A percentile compares a stretch with the other conserved stretches of the same genome.
phyloP scores from a whole-genome alignment of 192 early-diverging fungal species.

The Chytriomyces confervae region DNA sequence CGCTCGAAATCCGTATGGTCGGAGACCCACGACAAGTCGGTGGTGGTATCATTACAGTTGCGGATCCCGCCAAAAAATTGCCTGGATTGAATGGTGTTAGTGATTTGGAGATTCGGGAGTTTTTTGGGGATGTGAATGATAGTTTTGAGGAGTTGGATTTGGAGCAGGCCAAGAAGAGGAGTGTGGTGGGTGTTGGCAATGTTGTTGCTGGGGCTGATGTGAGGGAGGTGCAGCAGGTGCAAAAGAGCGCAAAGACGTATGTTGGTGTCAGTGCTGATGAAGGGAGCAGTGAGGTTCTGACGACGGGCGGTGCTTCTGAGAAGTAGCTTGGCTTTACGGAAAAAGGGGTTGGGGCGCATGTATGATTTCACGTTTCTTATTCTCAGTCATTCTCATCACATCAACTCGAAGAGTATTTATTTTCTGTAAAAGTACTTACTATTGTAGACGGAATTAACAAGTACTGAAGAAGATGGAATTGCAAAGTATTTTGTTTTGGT shows the following conservation, averaged over 20 bases:
- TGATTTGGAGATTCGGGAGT: conserved; percentile 28
- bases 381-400: too few species aligned
- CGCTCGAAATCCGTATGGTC: conserved; percentile 19
- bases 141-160: conserved; percentile 18
- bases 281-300: too few species aligned
- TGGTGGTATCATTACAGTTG: conserved; percentile 7
- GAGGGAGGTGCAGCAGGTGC: not conserved
- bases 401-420: too few species aligned
- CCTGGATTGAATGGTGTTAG: conserved; percentile 1
- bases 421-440: too few species aligned
- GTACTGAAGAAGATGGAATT: too few species aligned
- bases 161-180: conserved; percentile 27
- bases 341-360: too few species aligned
- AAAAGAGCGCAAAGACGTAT: not conserved
- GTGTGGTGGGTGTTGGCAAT: not conserved
- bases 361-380: too few species aligned
- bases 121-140: conserved; percentile 32
- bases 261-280: not conserved
- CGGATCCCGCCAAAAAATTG: not conserved
- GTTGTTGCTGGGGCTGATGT: not conserved
- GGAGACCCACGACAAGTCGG: conserved; percentile 27
- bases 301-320: too few species aligned
- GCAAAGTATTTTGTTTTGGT: too few species aligned
- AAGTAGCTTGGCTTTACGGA: too few species aligned
- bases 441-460: too few species aligned